Evolutionary conservation across 345 rosid species (phyloP).

Genomic region (Streptanthus diversifolius): DNA sequence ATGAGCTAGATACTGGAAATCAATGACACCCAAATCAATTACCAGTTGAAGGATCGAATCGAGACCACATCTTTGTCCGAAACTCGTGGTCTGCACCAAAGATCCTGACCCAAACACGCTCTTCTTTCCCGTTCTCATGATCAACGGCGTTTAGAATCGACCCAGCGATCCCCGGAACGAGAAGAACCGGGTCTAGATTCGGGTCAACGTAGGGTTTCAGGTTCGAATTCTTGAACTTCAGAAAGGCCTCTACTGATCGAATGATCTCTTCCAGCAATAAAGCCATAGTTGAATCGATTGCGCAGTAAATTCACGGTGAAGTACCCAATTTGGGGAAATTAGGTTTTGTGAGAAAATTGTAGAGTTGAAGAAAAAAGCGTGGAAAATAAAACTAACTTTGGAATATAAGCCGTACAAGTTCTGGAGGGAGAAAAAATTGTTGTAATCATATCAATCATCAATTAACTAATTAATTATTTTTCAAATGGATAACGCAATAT

Average conservation of each 20-base stretch:
- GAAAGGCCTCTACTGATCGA: conserved; percentile 67
- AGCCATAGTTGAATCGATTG: conserved; percentile 41
- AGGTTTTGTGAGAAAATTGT: conserved; percentile 22
- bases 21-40: neutral
- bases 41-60: conserved; percentile 83
- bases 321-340: conserved; percentile 14
- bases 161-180: conserved; percentile 92
- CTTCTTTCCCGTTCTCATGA: conserved; percentile 48
- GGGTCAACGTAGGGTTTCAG: conserved; percentile 73
- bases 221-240: conserved; percentile 45
- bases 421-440: conserved; percentile 11
- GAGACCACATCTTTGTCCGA: conserved; percentile 90
- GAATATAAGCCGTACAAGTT: conserved; percentile 35
- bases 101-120: conserved; percentile 89
- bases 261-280: conserved; percentile 64
- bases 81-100: conserved; percentile 70
- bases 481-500: conserved; percentile 11
- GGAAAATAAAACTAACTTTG: neutral
- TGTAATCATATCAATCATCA: neutral
- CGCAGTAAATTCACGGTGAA: neutral
- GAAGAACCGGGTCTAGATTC: conserved; percentile 78
- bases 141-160: conserved; percentile 78
- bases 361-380: neutral
- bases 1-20: neutral
- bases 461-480: neutral